These are phyloP conservation scores for Cicer pinnatifidum DNA, from an alignment of 306 rosid species.

Conservation along the genomic window DNA sequence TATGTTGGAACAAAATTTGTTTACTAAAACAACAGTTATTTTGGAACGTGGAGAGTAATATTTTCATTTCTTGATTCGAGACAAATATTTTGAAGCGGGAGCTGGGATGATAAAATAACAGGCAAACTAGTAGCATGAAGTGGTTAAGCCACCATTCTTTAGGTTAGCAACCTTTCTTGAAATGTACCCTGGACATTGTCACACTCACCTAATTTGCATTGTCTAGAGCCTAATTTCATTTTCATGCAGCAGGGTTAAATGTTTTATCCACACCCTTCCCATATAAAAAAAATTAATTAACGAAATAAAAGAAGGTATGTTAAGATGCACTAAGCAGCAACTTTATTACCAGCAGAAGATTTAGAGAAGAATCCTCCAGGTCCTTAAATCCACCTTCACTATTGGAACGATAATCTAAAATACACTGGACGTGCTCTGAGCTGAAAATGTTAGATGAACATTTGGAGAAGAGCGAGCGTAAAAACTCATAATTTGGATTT, in stretches of 20 bases:
- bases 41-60: no score
- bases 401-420: constrained; percentile 60
- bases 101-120: neutral
- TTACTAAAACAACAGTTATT: no score
- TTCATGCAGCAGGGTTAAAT: constrained; percentile 21
- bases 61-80: neutral
- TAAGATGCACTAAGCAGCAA: constrained; percentile 36
- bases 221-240: constrained; percentile 27
- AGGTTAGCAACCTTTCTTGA: neutral
- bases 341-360: constrained; percentile 77
- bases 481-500: constrained; percentile 66
- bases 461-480: constrained; percentile 67
- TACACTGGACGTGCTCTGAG: constrained; percentile 65
- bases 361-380: constrained; percentile 66
- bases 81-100: neutral
- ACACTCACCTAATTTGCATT: constrained; percentile 19
- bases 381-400: constrained; percentile 47
- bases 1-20: no score
- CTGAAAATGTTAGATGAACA: constrained; percentile 83
- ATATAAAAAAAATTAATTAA: neutral
- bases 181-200: constrained; percentile 1
- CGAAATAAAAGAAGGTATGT: constrained; percentile 12
- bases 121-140: constrained; percentile 8
- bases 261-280: constrained; percentile 14
- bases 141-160: neutral